Conservation (phyloP, 345 rosid genomes). For the Brassica nigra region DNA sequence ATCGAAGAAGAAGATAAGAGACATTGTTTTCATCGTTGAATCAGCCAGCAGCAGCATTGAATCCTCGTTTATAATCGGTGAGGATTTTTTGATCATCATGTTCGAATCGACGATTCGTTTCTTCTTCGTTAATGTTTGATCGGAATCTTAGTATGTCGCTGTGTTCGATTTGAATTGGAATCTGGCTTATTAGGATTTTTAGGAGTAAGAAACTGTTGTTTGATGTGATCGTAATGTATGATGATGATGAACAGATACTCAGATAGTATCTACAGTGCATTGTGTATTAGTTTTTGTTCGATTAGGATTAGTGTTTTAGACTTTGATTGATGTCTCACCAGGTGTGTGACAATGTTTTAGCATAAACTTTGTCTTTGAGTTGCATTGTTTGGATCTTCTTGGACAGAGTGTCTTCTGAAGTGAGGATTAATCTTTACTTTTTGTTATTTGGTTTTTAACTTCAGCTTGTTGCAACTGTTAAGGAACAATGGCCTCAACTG, state of each 20-base stretch:
- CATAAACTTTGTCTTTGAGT: background rate
- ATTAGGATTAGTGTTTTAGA: background rate
- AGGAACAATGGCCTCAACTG: conserved; percentile 58
- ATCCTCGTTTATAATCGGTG: conserved; percentile 27
- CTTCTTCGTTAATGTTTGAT: background rate
- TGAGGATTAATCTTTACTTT: background rate
- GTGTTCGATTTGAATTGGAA: conserved; percentile 17
- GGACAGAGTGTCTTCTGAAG: background rate
- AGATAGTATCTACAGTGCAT: background rate
- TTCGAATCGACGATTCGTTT: conserved; percentile 16
- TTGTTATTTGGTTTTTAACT: background rate
- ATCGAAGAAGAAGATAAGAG: conserved; percentile 7
- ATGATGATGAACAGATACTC: background rate
- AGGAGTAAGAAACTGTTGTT: conserved; percentile 23
- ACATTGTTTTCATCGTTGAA: background rate
- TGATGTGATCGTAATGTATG: conserved; percentile 16
- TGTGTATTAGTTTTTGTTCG: background rate
- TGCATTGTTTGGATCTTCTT: conserved; percentile 9
- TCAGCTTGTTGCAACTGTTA: conserved; percentile 25
- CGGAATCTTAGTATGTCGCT: background rate
- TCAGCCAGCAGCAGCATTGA: conserved; percentile 10
- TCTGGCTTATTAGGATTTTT: background rate
- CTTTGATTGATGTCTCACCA: background rate
- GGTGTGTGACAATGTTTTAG: background rate
- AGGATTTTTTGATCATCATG: conserved; percentile 9